Conservation (phyloP, 805 yeast species). For the Saccharomycopsis babjevae region DNA sequence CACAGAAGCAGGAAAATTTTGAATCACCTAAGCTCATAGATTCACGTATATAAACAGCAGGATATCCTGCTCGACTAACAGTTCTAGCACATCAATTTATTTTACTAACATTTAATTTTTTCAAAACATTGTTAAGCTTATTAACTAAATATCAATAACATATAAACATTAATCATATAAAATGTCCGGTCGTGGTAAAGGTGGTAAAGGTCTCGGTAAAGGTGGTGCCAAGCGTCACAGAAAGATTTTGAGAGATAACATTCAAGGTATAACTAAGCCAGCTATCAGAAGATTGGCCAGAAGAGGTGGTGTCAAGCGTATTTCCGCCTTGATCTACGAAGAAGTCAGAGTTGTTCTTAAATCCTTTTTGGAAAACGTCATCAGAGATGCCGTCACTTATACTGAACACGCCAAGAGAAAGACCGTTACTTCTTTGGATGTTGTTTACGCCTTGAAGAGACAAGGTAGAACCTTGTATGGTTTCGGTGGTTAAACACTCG, state of each 20-base stretch:
- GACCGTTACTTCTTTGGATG: slow-evolving; percentile 98
- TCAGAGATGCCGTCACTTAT: slow-evolving; percentile 98
- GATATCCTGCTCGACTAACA: neutral
- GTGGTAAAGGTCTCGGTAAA: slow-evolving; percentile 99
- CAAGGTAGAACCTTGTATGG: slow-evolving; percentile 99
- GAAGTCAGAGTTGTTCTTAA: slow-evolving; percentile 96
- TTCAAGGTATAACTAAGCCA: slow-evolving; percentile 99
- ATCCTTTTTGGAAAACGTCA: slow-evolving; percentile 92
- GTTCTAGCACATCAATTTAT: neutral
- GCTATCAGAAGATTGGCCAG: slow-evolving; percentile 99
- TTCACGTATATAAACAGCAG: neutral
- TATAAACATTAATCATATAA: slow-evolving; percentile 23
- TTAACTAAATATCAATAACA: slow-evolving; percentile 9
- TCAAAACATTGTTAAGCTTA: too few species aligned
- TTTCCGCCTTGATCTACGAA: slow-evolving; percentile 96
- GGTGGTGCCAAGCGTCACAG: slow-evolving; percentile 99
- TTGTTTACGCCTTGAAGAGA: slow-evolving; percentile 98
- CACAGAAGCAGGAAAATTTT: neutral
- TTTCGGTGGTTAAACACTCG: slow-evolving; percentile 83
- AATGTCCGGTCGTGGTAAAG: slow-evolving; percentile 99
- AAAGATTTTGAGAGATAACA: slow-evolving; percentile 98
- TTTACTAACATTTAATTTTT: too few species aligned
- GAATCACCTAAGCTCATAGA: neutral
- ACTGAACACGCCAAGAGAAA: slow-evolving; percentile 99
- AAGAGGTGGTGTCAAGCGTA: slow-evolving; percentile 99